These are phyloP conservation scores for Aspergillus pseudotamarii DNA, from an alignment of 2,329 filamentous ascomycete genomes.

Conservation along the genomic window DNA sequence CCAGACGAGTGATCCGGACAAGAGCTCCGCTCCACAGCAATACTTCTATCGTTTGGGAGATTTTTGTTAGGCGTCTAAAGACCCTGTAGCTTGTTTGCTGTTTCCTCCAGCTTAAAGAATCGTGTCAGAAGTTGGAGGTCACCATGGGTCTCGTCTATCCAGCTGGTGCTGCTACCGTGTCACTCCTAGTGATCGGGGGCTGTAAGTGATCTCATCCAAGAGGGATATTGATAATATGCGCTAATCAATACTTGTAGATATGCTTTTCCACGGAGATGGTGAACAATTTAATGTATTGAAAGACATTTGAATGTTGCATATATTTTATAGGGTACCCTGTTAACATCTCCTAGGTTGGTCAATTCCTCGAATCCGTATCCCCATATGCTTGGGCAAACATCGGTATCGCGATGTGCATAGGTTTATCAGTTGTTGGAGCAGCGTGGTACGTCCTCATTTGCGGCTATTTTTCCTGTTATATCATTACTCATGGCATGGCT, in stretches of 20 bases:
- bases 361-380: constrained; percentile 90
- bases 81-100: constrained; percentile 20
- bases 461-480: neutral
- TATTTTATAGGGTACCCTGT: constrained; percentile 12
- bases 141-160: constrained; percentile 75
- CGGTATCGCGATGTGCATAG: constrained; percentile 92
- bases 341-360: constrained; percentile 68
- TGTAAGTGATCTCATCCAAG: constrained; percentile 60
- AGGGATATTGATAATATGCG: constrained; percentile 20
- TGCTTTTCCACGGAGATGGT: constrained; percentile 96
- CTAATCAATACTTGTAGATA: constrained; percentile 62
- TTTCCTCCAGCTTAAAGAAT: constrained; percentile 22
- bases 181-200: constrained; percentile 72
- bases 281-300: constrained; percentile 86
- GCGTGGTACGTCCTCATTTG: constrained; percentile 69
- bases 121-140: constrained; percentile 27
- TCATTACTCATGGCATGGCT: constrained; percentile 19
- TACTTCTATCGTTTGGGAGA: constrained; percentile 20
- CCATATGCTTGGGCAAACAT: constrained; percentile 91
- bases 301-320: neutral
- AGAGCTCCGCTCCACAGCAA: constrained; percentile 20
- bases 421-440: constrained; percentile 92
- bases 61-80: constrained; percentile 16
- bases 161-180: constrained; percentile 67
- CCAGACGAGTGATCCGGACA: constrained; percentile 2